Percentiles rank a stretch among this genome's conserved stretches.
These are phyloP conservation scores for Botryosphaeria dothidea DNA, from an alignment of 2,329 filamentous ascomycete genomes.

Conservation along the genomic window DNA sequence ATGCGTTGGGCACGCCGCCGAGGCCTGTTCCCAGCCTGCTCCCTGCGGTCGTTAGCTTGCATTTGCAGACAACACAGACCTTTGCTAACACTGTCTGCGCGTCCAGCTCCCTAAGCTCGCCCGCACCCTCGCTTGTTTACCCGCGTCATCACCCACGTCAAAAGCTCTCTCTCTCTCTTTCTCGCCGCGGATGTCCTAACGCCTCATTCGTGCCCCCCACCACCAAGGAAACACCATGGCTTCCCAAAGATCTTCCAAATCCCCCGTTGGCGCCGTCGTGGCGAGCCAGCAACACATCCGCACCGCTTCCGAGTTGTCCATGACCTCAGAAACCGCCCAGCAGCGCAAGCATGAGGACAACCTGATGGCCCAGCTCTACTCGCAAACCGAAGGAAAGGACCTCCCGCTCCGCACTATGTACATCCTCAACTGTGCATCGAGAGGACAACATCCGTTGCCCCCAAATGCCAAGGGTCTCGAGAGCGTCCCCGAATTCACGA, in stretches of 20 bases:
- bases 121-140: constrained; percentile 12
- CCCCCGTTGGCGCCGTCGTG: constrained; percentile 10
- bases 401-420: constrained; percentile 69
- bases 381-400: constrained; percentile 62
- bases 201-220: not conserved
- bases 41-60: constrained; percentile 7
- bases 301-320: constrained; percentile 38
- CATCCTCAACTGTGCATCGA: constrained; percentile 62
- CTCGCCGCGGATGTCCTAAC: constrained; percentile 11
- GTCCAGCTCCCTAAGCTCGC: constrained; percentile 1
- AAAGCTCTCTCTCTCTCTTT: not conserved
- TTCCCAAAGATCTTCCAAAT: constrained; percentile 9
- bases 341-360: constrained; percentile 14
- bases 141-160: constrained; percentile 1
- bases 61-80: constrained; percentile 1
- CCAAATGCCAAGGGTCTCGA: constrained; percentile 37
- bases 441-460: constrained; percentile 39
- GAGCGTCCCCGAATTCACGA: constrained; percentile 51
- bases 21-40: not conserved
- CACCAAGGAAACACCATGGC: constrained; percentile 6
- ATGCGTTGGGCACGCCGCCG: not conserved
- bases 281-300: constrained; percentile 23
- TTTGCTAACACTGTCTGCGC: constrained; percentile 7
- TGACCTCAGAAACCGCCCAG: constrained; percentile 22
- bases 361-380: constrained; percentile 55